phyloP scores from a whole-genome alignment of 805 yeast genomes.

The Wickerhamiella sorbophila region DNA sequence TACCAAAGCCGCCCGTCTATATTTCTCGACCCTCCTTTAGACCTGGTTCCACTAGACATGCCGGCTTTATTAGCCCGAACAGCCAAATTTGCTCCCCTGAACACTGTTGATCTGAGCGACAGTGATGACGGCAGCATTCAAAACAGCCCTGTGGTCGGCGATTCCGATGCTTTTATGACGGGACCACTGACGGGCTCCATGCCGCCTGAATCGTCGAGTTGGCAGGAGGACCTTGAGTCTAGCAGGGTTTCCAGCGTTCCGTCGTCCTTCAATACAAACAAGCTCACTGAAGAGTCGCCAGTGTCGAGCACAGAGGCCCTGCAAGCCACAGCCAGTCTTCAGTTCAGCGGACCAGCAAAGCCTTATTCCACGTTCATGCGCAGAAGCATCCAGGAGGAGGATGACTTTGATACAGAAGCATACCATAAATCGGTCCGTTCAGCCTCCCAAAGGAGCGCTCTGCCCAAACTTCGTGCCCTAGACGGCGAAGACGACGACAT shows the following conservation, averaged over 20 bases:
- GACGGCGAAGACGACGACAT: conserved; percentile 15
- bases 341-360: background rate
- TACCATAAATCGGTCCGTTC: background rate
- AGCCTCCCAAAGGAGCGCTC: background rate
- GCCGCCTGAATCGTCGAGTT: conserved; percentile 3
- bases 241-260: background rate
- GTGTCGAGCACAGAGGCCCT: background rate
- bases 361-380: conserved; percentile 1
- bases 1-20: background rate
- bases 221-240: background rate
- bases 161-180: conserved; percentile 8
- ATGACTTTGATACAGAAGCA: background rate
- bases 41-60: background rate
- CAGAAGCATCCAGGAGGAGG: background rate
- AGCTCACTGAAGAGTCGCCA: background rate
- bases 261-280: background rate
- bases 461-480: background rate
- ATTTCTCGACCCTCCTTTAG: background rate
- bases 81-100: background rate
- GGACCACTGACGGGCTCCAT: background rate
- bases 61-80: background rate
- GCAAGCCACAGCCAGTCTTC: background rate
- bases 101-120: background rate
- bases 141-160: conserved; percentile 13
- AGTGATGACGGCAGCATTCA: conserved; percentile 16